These are phyloP conservation scores for Penicillium flavigenum DNA, from an alignment of 495 filamentous ascomycete species.

Conservation along the genomic window DNA sequence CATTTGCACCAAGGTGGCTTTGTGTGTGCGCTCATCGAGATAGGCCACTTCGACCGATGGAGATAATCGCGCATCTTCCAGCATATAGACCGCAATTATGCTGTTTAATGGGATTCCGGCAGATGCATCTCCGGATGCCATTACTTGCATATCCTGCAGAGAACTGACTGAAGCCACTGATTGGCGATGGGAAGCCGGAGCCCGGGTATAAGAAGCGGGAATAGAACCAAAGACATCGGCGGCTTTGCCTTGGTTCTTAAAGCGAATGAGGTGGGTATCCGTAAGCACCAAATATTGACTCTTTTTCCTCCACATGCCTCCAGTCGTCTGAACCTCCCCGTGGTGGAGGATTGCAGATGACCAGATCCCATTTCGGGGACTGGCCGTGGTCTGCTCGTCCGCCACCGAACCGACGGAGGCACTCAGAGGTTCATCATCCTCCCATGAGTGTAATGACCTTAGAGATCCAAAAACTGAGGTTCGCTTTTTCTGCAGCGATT, in stretches of 20 bases:
- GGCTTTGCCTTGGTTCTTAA: constrained; percentile 71
- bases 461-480: constrained; percentile 59
- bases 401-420: constrained; percentile 36
- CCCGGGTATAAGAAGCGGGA: constrained; percentile 41
- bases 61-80: constrained; percentile 76
- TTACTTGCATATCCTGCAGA: constrained; percentile 58
- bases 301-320: constrained; percentile 78
- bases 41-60: constrained; percentile 77
- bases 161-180: constrained; percentile 61
- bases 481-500: constrained; percentile 51
- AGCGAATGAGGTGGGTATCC: constrained; percentile 75
- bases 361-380: constrained; percentile 38
- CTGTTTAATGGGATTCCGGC: constrained; percentile 65
- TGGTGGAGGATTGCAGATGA: constrained; percentile 57
- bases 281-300: constrained; percentile 92
- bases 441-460: constrained; percentile 49
- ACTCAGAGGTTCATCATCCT: constrained; percentile 49
- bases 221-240: constrained; percentile 63
- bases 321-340: constrained; percentile 77
- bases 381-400: constrained; percentile 32
- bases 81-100: constrained; percentile 72
- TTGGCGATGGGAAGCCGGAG: constrained; percentile 45
- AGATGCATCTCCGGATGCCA: constrained; percentile 47
- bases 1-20: constrained; percentile 61
- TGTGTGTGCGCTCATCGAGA: constrained; percentile 68